These are phyloP conservation scores for Ramalina peruviana DNA, from an alignment of 495 filamentous ascomycete species.

Conservation along the genomic window DNA sequence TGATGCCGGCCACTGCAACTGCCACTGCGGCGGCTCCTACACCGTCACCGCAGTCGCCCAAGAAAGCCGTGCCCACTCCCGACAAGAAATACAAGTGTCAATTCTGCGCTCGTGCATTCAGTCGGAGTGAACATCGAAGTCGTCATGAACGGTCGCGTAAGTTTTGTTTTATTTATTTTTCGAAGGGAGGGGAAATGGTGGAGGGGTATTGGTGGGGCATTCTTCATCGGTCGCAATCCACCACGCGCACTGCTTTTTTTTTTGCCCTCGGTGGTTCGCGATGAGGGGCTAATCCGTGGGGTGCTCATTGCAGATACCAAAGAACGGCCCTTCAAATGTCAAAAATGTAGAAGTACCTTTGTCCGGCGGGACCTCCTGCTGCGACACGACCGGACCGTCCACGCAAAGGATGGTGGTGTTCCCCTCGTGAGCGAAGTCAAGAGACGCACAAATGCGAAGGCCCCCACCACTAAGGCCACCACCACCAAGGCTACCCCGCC, in stretches of 20 bases:
- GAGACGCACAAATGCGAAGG: conserved; percentile 60
- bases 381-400: conserved; percentile 94
- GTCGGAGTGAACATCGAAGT: conserved; percentile 91
- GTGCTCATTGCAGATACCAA: conserved; percentile 63
- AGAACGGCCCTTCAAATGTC: conserved; percentile 95
- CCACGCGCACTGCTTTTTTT: conserved; percentile 15
- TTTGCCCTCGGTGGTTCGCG: conserved; percentile 1
- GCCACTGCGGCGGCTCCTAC: conserved; percentile 36
- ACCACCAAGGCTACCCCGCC: conserved; percentile 22
- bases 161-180: conserved; percentile 28
- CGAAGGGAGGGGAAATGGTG: conserved; percentile 2
- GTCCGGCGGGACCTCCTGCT: conserved; percentile 92
- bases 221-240: neutral
- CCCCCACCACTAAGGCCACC: conserved; percentile 30
- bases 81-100: conserved; percentile 99
- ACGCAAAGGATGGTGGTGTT: conserved; percentile 95
- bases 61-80: conserved; percentile 51
- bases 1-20: conserved; percentile 24
- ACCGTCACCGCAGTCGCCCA: conserved; percentile 27
- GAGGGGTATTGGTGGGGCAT: conserved; percentile 13
- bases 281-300: conserved; percentile 14
- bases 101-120: conserved; percentile 95
- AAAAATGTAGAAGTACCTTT: conserved; percentile 96
- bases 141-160: conserved; percentile 96
- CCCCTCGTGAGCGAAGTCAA: conserved; percentile 91